Conservation (phyloP, 257 asterid species). For the Fraxinus americana region DNA sequence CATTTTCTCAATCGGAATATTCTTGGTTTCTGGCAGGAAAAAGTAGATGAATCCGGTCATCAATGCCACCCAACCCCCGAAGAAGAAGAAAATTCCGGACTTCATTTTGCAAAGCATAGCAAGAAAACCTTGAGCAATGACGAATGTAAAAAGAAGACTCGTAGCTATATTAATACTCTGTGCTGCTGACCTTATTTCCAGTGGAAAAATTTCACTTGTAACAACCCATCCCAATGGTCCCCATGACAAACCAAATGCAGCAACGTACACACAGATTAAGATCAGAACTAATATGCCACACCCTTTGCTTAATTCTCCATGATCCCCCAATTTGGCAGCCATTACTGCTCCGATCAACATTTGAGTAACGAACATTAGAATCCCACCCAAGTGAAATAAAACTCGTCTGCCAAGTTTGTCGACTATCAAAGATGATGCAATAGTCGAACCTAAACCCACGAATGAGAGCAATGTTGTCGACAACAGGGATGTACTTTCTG, state of each 20-base stretch:
- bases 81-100: conserved; percentile 53
- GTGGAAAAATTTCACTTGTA: conserved; percentile 55
- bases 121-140: conserved; percentile 48
- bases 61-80: conserved; percentile 49
- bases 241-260: conserved; percentile 53
- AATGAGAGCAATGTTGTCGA: conserved; percentile 30
- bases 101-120: conserved; percentile 52
- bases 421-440: conserved; percentile 31
- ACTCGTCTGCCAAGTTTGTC: conserved; percentile 42
- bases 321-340: conserved; percentile 47
- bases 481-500: conserved; percentile 46
- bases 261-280: conserved; percentile 35
- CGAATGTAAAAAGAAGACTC: conserved; percentile 36
- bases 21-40: conserved; percentile 52
- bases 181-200: conserved; percentile 56
- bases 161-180: conserved; percentile 46
- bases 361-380: conserved; percentile 33
- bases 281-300: conserved; percentile 31
- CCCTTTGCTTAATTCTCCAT: conserved; percentile 27
- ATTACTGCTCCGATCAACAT: conserved; percentile 35
- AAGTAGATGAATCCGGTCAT: conserved; percentile 44
- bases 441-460: conserved; percentile 24
- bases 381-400: conserved; percentile 39
- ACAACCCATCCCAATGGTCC: conserved; percentile 59
- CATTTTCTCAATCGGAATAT: conserved; percentile 49